Base-by-base conservation (phyloP, 805 yeast species). In the Ogataea parapolymorpha region DNA sequence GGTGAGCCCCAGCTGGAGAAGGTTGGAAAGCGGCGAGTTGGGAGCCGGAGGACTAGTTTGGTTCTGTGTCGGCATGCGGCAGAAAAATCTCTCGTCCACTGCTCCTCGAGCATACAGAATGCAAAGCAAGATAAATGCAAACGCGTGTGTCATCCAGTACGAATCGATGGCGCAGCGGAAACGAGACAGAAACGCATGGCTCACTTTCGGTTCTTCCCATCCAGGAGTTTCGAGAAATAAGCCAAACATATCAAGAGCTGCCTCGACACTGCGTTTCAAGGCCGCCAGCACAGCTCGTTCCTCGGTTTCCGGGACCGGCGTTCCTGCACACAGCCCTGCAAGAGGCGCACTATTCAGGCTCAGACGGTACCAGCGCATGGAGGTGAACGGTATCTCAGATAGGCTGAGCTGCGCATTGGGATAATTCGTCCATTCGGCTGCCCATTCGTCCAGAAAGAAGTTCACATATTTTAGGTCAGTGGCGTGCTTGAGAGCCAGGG, bases 71-170 rank as follows among this genome's bases (percentile, higher is more conserved):
- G 51, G 51, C 1, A 47, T 24, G 24, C 39, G 28, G 37, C 51
- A 47, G 24, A 45, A 41, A 3, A 50, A 26, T 4, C 35, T 37
- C 13, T 50, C 54, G 32, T 50, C 54, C 8, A 50, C 46, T 4
- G 50, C 51, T 10, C 54, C 51, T 17, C 47, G 33, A 17, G 45
- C 42, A 35, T 47, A 50, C 10, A 47, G 37, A 16, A 42, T 37
- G 32, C 46, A 45, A 2, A 50, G 41, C 20, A 48, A 32, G 15
- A 47, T 36, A 23, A 47, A 35, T 2, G 54, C 45, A 41, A 50
- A 50, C 9, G 51, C 50, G 37, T 47, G 49, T 3, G 50, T 50
- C 48, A 47, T 45, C 54, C 54, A 50, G 31, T 50, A 47, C 8
- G 54, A 47, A 35, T 50, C 51, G 9, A 45, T 41, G 2, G 49